phyloP scores from a whole-genome alignment of 352 stramenopile genomes.

The Phytophthora capsici region DNA sequence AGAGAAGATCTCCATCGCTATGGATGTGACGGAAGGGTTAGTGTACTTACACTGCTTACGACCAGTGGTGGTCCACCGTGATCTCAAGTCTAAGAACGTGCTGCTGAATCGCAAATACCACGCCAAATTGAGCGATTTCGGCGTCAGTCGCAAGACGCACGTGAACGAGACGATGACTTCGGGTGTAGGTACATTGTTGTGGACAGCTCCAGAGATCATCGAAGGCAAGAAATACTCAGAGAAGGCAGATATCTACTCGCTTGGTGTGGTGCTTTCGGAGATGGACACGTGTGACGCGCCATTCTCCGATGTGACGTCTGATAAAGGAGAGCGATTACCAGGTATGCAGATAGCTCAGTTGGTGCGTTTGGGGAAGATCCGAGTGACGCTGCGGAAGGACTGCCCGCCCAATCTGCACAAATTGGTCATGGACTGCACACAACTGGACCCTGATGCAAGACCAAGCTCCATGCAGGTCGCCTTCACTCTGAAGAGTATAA shows the following conservation, averaged over 20 bases:
- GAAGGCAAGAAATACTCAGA: constrained; percentile 86
- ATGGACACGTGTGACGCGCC: constrained; percentile 73
- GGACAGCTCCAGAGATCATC: constrained; percentile 91
- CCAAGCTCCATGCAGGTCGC: constrained; percentile 77
- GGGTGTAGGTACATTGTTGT: constrained; percentile 81
- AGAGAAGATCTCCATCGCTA: constrained; percentile 83
- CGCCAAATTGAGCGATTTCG: constrained; percentile 91
- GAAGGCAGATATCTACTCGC: constrained; percentile 89
- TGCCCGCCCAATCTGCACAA: constrained; percentile 63
- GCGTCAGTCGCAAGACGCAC: constrained; percentile 74
- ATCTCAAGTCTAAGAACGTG: constrained; percentile 91
- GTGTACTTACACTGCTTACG: constrained; percentile 85
- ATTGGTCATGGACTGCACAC: constrained; percentile 62
- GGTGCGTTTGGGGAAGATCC: constrained; percentile 60
- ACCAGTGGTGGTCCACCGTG: constrained; percentile 81
- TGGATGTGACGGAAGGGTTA: constrained; percentile 83
- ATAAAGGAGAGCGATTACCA: constrained; percentile 57
- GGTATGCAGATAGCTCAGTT: constrained; percentile 78
- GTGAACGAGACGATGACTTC: constrained; percentile 83
- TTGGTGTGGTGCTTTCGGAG: constrained; percentile 85
- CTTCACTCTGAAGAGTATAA: constrained; percentile 79
- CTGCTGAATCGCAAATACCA: constrained; percentile 70
- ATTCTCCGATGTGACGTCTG: constrained; percentile 57
- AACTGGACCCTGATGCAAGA: constrained; percentile 65
- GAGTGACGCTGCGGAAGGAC: constrained; percentile 58